These are phyloP conservation scores for Chiua virens DNA, from an alignment of 768 basidiomycete species.

Conservation along the genomic window DNA sequence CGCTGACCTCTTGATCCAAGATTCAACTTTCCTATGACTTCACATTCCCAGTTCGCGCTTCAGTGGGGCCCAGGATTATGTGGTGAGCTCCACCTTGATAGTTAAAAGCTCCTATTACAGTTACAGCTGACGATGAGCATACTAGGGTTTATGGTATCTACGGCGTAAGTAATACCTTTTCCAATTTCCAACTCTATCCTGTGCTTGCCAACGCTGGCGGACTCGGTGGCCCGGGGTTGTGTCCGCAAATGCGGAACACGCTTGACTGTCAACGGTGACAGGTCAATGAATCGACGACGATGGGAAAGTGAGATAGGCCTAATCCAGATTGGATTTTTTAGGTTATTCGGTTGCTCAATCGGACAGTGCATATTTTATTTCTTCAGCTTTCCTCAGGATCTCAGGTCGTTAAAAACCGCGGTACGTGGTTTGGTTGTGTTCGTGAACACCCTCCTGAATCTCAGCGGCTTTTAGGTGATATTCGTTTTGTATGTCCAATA, in stretches of 20 bases:
- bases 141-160: constrained; percentile 3
- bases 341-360: constrained; percentile 11
- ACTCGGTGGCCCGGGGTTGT: too few species aligned
- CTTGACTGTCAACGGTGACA: too few species aligned
- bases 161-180: neutral
- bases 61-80: neutral
- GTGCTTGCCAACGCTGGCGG: too few species aligned
- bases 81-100: neutral
- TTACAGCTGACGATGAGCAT: neutral
- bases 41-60: neutral
- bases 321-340: neutral
- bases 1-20: neutral
- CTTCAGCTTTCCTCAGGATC: constrained; percentile 6
- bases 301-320: too few species aligned
- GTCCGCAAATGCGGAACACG: too few species aligned
- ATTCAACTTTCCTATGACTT: constrained; percentile 3
- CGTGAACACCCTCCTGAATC: neutral
- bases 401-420: constrained; percentile 3
- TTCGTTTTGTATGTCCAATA: neutral
- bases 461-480: neutral
- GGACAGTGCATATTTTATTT: constrained; percentile 12
- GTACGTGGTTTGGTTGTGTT: neutral
- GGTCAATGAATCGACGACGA: too few species aligned
- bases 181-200: too few species aligned
- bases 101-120: too few species aligned